Evolutionary conservation across 805 yeast species (phyloP), one percentile per base, ranked within the genome.

Genomic region (Metschnikowia amazonensis): DNA sequence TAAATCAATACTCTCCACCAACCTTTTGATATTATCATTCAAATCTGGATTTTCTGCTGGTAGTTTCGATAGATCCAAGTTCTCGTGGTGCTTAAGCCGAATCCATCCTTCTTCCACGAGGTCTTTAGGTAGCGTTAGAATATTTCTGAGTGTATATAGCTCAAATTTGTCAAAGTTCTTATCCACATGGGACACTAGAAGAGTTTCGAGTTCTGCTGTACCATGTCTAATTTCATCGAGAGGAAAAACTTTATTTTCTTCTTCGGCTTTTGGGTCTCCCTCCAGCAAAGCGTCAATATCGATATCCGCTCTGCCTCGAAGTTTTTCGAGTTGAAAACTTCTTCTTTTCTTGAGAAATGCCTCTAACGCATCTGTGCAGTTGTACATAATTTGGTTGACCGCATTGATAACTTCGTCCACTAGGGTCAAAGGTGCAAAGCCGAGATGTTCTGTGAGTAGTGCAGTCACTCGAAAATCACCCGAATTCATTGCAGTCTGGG

Each of bases 371-470:
- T 77, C 79, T 0, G 90, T 82, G 58, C 96, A 86, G 54, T 84
- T 82, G 65, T 86, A 85, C 81, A 89, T 77, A 23, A 88, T 79
- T 42, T 82, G 89, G 58, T 89, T 89, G 20, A 88, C 94, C 1
- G 89, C 86, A 63, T 89, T 89, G 55, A 89, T 87, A 10, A 90
- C 83, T 57, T 88, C 96, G 56, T 90, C 97, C 5, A 90, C 76
- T 11, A 89, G 67, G 0, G 90, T 79, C 8, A 89, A 76, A 0
- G 97, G 96, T 6, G 94, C 86, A 57, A 78, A 87, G 29, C 87
- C 96, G 29, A 90, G 67, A 60, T 89, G 96, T 64, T 89, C 97
- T 1, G 96, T 86, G 42, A 90, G 70, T 14, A 89, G 57, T 9
- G 69, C 59, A 23, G 65, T 60, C 24, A 57, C 63, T 36, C 71